phyloP scores from a whole-genome alignment of 192 early-diverging fungal species.

The Endogone sp. region DNA sequence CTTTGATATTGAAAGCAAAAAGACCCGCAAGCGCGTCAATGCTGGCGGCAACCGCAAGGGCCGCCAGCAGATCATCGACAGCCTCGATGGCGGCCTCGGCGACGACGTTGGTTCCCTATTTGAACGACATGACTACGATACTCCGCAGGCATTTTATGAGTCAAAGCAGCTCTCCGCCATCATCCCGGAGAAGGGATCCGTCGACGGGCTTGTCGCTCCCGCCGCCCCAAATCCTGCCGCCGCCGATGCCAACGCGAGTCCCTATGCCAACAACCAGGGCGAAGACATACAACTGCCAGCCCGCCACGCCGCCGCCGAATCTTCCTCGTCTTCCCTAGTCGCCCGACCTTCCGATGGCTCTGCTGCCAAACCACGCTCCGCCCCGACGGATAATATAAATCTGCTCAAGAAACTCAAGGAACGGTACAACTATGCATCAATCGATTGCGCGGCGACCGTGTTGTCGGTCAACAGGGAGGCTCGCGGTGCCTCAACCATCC shows the following conservation, averaged over 20 bases:
- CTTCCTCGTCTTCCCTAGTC: too few species aligned
- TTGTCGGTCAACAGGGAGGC: slow-evolving; percentile 83
- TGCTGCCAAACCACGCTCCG: neutral
- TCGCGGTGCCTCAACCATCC: slow-evolving; percentile 71
- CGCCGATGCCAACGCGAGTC: neutral
- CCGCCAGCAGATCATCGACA: slow-evolving; percentile 23
- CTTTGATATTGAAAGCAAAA: slow-evolving; percentile 10
- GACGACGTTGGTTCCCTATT: slow-evolving; percentile 35
- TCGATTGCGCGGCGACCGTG: slow-evolving; percentile 90
- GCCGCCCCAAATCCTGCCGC: neutral
- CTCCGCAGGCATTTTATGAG: neutral
- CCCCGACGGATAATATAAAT: neutral
- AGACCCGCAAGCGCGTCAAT: neutral
- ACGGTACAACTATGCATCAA: slow-evolving; percentile 94
- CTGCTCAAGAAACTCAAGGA: slow-evolving; percentile 63
- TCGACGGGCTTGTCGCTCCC: neutral
- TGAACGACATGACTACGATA: slow-evolving; percentile 8
- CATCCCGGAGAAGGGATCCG: slow-evolving; percentile 7
- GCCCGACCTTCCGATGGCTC: too few species aligned
- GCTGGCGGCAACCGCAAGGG: neutral
- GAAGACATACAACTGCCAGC: neutral
- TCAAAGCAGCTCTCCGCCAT: neutral
- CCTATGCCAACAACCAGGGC: neutral
- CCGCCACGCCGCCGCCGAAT: neutral
- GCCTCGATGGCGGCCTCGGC: slow-evolving; percentile 29